These are phyloP conservation scores for Brassica nigra DNA, from an alignment of 345 rosid genomes.

Conservation along the genomic window DNA sequence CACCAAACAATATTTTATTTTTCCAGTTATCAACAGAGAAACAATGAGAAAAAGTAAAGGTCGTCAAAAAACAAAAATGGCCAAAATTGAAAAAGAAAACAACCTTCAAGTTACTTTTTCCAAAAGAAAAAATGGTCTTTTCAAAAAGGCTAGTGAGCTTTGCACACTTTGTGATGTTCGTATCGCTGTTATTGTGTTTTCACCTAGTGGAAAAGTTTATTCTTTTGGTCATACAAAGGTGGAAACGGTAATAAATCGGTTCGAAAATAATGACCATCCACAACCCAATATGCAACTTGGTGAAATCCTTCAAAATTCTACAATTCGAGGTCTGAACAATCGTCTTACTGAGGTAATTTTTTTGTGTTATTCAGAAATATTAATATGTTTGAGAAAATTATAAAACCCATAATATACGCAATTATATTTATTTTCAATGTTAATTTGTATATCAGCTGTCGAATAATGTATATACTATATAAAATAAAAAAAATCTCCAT, in stretches of 20 bases:
- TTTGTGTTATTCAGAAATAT: background rate
- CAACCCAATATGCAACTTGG: slow-evolving; percentile 13
- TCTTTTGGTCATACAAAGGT: slow-evolving; percentile 65
- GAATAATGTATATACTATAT: no score
- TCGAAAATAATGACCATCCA: slow-evolving; percentile 15
- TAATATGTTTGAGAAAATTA: background rate
- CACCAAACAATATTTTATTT: background rate
- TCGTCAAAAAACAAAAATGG: slow-evolving; percentile 22
- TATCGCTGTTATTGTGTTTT: slow-evolving; percentile 18
- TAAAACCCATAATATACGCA: background rate
- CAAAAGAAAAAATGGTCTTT: slow-evolving; percentile 33
- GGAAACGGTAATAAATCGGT: slow-evolving; percentile 44
- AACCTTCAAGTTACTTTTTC: slow-evolving; percentile 38
- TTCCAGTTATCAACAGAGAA: background rate
- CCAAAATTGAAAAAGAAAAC: slow-evolving; percentile 28
- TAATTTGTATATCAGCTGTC: no score
- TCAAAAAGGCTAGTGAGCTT: slow-evolving; percentile 38
- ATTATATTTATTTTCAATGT: background rate
- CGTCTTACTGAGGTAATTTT: slow-evolving; percentile 44
- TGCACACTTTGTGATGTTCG: slow-evolving; percentile 36
- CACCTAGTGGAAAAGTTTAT: slow-evolving; percentile 45
- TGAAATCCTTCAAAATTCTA: slow-evolving; percentile 49
- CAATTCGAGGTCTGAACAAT: slow-evolving; percentile 48
- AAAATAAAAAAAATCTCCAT: no score
- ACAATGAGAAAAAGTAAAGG: slow-evolving; percentile 33